phyloP scores from a whole-genome alignment of 495 filamentous ascomycete species.

The Penicillium longicatenatum region DNA sequence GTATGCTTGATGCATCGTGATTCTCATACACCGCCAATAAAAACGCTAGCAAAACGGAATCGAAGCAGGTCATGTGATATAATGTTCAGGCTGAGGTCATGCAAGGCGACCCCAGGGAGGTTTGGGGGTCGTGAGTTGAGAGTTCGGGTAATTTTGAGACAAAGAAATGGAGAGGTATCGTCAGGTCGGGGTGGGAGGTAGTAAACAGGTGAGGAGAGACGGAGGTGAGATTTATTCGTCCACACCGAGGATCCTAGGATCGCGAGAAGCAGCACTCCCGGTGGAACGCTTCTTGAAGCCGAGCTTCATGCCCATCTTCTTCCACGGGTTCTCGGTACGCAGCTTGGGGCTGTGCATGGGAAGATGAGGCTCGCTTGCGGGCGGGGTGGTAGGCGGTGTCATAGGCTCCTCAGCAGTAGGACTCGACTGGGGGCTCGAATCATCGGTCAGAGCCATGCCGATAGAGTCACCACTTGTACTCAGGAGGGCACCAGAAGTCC shows the following conservation, averaged over 20 bases:
- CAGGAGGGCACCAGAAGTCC: constrained; percentile 38
- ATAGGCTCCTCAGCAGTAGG: constrained; percentile 63
- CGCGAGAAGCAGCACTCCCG: constrained; percentile 35
- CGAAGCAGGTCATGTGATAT: constrained; percentile 19
- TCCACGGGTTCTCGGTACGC: constrained; percentile 68
- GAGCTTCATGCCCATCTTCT: constrained; percentile 80
- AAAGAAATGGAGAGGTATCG: neutral
- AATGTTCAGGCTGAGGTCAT: constrained; percentile 14
- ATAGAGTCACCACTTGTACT: constrained; percentile 43
- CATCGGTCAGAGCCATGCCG: constrained; percentile 46
- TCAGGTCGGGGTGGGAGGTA: neutral
- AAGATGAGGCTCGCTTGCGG: constrained; percentile 59
- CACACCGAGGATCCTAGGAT: constrained; percentile 35
- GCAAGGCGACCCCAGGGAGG: constrained; percentile 2
- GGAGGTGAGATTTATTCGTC: constrained; percentile 30
- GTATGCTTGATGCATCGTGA: constrained; percentile 35
- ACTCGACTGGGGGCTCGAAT: constrained; percentile 48
- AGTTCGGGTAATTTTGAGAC: constrained; percentile 3
- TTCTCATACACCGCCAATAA: constrained; percentile 38
- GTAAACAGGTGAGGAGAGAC: neutral
- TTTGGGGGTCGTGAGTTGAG: constrained; percentile 3
- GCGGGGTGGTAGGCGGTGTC: constrained; percentile 88
- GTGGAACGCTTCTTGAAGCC: constrained; percentile 65
- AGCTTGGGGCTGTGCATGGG: constrained; percentile 54
- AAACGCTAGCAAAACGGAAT: constrained; percentile 30